Percentiles rank a stretch among this genome's conserved stretches.
phyloP scores from a whole-genome alignment of 129 eudicot genomes.

The Ambrosia artemisiifolia region DNA sequence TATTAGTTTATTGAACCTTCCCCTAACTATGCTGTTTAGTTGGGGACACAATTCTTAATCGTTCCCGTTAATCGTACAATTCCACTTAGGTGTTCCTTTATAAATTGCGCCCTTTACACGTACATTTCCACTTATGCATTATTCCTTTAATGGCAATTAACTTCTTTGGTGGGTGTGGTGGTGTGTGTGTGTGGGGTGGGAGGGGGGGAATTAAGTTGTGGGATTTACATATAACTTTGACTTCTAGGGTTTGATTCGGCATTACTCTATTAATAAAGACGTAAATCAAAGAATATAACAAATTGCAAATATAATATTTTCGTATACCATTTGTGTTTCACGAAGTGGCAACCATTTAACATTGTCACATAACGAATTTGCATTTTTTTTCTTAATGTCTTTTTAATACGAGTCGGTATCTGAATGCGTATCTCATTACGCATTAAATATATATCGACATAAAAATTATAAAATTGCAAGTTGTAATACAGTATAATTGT shows the following conservation, averaged over 20 bases:
- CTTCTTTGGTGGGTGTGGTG: too few relatives aligned
- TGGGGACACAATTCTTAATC: conserved; percentile 8
- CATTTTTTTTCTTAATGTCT: too few relatives aligned
- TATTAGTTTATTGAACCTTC: too few relatives aligned
- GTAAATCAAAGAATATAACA: not conserved
- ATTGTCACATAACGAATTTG: not conserved
- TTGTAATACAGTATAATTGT: not conserved
- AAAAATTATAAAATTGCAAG: not conserved
- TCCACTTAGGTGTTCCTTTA: not conserved
- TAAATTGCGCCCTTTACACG: not conserved
- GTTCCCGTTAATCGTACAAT: conserved; percentile 14
- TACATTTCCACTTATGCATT: not conserved
- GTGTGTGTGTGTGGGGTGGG: too few relatives aligned
- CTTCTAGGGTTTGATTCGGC: conserved; percentile 1
- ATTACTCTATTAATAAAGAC: not conserved
- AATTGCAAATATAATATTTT: not conserved
- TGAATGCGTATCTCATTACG: not conserved
- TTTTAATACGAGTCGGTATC: too few relatives aligned
- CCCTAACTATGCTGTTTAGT: not conserved
- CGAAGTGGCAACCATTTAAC: not conserved
- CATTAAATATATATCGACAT: not conserved
- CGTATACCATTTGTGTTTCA: not conserved
- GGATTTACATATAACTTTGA: not conserved
- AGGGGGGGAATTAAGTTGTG: conserved; percentile 13
- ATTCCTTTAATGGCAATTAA: conserved; percentile 20